phyloP scores from a whole-genome alignment of 176 grass and related monocot genomes.

The Oryza rufipogon region DNA sequence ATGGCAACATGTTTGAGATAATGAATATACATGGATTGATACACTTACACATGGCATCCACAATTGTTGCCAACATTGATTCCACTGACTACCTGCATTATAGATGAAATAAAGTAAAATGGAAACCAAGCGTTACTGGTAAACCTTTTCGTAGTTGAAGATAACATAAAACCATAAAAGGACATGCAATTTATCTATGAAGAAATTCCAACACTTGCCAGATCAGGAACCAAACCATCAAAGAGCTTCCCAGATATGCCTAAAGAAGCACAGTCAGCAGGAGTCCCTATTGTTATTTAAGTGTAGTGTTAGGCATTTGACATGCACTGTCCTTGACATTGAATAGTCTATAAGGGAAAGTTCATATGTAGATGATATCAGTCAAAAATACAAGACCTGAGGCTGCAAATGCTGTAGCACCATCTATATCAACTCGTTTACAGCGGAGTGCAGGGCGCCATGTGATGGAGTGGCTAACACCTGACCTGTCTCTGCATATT shows the following conservation, averaged over 20 bases:
- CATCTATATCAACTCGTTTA: slow-evolving; percentile 69
- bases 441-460: slow-evolving; percentile 67
- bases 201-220: slow-evolving; percentile 56
- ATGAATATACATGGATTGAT: slow-evolving; percentile 26
- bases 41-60: slow-evolving; percentile 83
- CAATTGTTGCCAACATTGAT: slow-evolving; percentile 90
- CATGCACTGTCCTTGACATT: background rate
- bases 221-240: slow-evolving; percentile 81
- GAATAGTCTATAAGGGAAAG: background rate
- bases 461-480: slow-evolving; percentile 82
- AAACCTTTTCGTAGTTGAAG: background rate
- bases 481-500: slow-evolving; percentile 76
- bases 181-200: background rate
- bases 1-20: background rate
- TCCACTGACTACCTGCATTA: slow-evolving; percentile 89
- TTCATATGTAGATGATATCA: slow-evolving; percentile 8
- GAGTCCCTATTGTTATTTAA: slow-evolving; percentile 69
- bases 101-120: slow-evolving; percentile 33
- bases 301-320: slow-evolving; percentile 20
- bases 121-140: background rate
- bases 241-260: slow-evolving; percentile 97
- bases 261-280: slow-evolving; percentile 88
- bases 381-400: slow-evolving; percentile 60
- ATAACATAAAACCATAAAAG: slow-evolving; percentile 1
- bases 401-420: slow-evolving; percentile 87